Evolutionary conservation across 176 grass and related monocot genomes (phyloP).

Genomic region (Zoysia pacifica): DNA sequence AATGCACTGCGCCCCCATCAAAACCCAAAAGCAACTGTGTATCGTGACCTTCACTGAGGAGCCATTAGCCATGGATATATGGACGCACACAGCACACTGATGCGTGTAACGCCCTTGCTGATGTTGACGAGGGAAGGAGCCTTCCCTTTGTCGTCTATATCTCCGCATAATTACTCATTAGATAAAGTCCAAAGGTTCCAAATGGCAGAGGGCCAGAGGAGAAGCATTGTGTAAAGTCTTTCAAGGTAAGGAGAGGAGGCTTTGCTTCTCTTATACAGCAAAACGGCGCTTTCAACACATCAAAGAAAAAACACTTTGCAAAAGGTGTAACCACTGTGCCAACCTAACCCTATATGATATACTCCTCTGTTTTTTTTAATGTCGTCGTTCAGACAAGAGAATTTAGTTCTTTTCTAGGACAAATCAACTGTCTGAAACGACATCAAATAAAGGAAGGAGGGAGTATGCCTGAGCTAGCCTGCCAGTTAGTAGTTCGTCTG

Average conservation of each 20-base stretch:
- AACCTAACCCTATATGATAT: not conserved
- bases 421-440: too few species aligned
- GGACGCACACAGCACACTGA: constrained; percentile 9
- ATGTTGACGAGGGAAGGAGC: constrained; percentile 47
- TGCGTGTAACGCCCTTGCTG: constrained; percentile 37
- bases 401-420: too few species aligned
- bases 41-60: constrained; percentile 37
- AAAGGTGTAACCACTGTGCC: not conserved
- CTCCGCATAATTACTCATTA: constrained; percentile 49
- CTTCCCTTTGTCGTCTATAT: constrained; percentile 49
- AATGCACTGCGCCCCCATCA: constrained; percentile 16
- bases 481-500: constrained; percentile 1
- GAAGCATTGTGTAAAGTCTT: constrained; percentile 38
- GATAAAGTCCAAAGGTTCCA: constrained; percentile 44
- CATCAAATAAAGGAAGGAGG: too few species aligned
- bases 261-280: constrained; percentile 43
- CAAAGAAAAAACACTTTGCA: not conserved
- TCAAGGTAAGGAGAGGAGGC: constrained; percentile 38
- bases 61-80: constrained; percentile 1
- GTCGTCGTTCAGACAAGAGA: too few species aligned
- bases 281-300: constrained; percentile 25
- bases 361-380: too few species aligned
- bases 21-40: constrained; percentile 10
- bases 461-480: too few species aligned
- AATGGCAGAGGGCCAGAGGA: constrained; percentile 37